phyloP scores from a whole-genome alignment of 2,329 filamentous ascomycete species.

The Epichloe baconii region DNA sequence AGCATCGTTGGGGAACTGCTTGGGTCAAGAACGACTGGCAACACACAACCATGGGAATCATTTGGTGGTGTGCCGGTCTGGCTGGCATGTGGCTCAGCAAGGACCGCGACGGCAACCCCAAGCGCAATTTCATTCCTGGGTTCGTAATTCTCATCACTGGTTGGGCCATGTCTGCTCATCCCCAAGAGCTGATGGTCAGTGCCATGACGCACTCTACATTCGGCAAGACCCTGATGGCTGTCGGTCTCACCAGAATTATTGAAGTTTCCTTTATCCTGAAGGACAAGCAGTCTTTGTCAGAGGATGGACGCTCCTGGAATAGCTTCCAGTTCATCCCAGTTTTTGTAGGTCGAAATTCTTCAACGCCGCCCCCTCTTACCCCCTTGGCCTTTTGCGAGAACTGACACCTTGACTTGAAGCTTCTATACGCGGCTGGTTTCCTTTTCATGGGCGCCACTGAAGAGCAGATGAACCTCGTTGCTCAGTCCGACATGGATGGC shows the following conservation, averaged over 20 bases:
- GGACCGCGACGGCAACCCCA: conserved; percentile 69
- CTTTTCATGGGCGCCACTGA: conserved; percentile 97
- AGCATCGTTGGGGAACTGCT: conserved; percentile 79
- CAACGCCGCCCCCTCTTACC: neutral
- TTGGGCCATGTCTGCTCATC: conserved; percentile 89
- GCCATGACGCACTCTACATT: conserved; percentile 82
- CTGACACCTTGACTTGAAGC: conserved; percentile 30
- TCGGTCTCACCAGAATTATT: conserved; percentile 70
- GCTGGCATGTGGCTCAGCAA: conserved; percentile 85
- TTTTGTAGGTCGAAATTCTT: conserved; percentile 34
- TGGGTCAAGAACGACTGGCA: conserved; percentile 95
- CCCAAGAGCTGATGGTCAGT: conserved; percentile 71
- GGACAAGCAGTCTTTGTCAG: conserved; percentile 52
- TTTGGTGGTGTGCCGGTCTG: conserved; percentile 94
- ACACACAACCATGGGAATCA: conserved; percentile 97
- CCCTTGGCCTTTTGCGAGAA: neutral
- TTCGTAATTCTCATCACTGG: conserved; percentile 87
- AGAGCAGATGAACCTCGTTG: conserved; percentile 79
- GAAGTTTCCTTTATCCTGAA: conserved; percentile 80
- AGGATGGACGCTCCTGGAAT: conserved; percentile 57
- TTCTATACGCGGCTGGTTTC: conserved; percentile 85
- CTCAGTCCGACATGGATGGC: conserved; percentile 64
- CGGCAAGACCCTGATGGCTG: conserved; percentile 90
- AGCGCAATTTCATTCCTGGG: conserved; percentile 84
- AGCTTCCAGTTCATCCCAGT: conserved; percentile 42